A percentile compares a stretch with the other conserved stretches of the same genome.
These are phyloP conservation scores for Rhododendron williamsianum DNA, from an alignment of 148 eudicot genomes.

Conservation along the genomic window DNA sequence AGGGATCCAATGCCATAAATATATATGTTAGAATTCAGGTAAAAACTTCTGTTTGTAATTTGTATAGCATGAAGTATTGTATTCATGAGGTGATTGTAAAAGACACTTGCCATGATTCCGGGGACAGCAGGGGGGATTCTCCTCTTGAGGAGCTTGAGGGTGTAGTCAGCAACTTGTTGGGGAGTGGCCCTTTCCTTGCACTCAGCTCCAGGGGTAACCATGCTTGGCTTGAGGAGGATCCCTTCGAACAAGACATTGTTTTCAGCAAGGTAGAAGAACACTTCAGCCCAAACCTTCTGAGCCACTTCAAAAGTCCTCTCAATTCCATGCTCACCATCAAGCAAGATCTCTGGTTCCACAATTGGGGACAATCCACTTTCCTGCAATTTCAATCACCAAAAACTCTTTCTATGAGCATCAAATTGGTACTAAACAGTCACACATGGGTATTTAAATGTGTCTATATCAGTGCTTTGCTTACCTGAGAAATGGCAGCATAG, in stretches of 20 bases:
- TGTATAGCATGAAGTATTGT: background rate
- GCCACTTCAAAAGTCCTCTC: conserved; percentile 92
- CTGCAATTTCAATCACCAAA: conserved; percentile 25
- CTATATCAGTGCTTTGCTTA: conserved; percentile 14
- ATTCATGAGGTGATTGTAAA: background rate
- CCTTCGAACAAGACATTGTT: conserved; percentile 93
- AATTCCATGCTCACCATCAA: conserved; percentile 88
- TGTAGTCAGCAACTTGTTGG: conserved; percentile 69
- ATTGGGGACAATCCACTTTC: conserved; percentile 95
- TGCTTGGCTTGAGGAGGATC: conserved; percentile 87
- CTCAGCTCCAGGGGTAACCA: conserved; percentile 97
- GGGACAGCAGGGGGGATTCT: conserved; percentile 92
- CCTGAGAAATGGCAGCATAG: conserved; percentile 86
- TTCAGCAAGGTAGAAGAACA: conserved; percentile 71
- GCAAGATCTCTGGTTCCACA: conserved; percentile 91
- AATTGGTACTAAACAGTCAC: background rate
- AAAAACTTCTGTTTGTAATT: background rate
- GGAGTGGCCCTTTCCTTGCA: conserved; percentile 86
- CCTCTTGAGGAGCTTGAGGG: conserved; percentile 65
- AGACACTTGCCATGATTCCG: conserved; percentile 76
- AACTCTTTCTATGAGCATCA: background rate
- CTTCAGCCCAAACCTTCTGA: conserved; percentile 79
- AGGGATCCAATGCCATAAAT: background rate
- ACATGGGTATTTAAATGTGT: background rate
- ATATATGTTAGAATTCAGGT: background rate